Conservation (phyloP, 441 rosid species). For the Pelargonium myrrhifolium region DNA sequence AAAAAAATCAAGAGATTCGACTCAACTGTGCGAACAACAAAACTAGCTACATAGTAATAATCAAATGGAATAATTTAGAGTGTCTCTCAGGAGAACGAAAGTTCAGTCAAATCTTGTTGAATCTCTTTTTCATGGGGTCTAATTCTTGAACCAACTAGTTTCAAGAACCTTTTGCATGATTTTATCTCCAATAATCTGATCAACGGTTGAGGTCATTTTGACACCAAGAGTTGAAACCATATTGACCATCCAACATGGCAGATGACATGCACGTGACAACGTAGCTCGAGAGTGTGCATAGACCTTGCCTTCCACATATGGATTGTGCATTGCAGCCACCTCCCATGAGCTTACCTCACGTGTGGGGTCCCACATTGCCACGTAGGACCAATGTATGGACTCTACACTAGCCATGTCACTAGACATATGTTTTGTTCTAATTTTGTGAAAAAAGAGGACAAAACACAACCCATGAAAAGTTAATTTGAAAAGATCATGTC, state of each 20-base stretch:
- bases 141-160: too few relatives aligned
- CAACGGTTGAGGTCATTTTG: not conserved
- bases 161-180: too few relatives aligned
- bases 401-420: not conserved
- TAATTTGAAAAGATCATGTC: not conserved
- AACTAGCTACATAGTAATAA: too few relatives aligned
- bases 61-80: too few relatives aligned
- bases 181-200: not conserved
- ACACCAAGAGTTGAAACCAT: not conserved
- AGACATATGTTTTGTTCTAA: too few relatives aligned
- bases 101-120: too few relatives aligned
- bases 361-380: not conserved
- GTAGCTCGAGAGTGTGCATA: not conserved
- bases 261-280: slow-evolving; percentile 2
- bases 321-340: not conserved
- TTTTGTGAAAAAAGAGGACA: not conserved
- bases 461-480: not conserved
- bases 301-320: not conserved
- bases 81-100: too few relatives aligned
- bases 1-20: too few relatives aligned
- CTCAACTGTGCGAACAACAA: too few relatives aligned
- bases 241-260: not conserved
- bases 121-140: too few relatives aligned
- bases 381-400: not conserved
- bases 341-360: not conserved